A percentile compares a stretch with the other conserved stretches of the same genome.
phyloP scores from a whole-genome alignment of 805 yeast species.

The Suhomyces emberorum region DNA sequence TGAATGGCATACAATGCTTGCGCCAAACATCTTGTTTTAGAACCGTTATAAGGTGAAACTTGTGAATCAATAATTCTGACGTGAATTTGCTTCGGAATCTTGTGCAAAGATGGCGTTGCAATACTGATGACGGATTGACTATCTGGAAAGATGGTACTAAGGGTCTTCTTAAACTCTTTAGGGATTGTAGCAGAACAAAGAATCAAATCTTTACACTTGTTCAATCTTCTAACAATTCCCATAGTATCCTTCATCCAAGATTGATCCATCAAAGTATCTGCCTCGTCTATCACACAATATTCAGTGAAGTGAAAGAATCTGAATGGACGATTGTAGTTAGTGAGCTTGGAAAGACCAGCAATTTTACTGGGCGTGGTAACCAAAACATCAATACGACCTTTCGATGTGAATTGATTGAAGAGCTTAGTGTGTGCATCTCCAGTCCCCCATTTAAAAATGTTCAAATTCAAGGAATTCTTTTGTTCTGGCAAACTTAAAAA shows the following conservation, averaged over 20 bases:
- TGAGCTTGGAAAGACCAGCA: conserved; percentile 35
- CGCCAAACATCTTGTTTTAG: conserved; percentile 78
- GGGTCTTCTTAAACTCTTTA: conserved; percentile 60
- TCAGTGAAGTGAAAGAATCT: conserved; percentile 44
- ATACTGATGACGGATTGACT: conserved; percentile 51
- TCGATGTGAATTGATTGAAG: conserved; percentile 39
- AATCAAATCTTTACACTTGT: conserved; percentile 57
- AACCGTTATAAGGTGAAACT: conserved; percentile 76
- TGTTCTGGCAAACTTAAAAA: conserved; percentile 25
- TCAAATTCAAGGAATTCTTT: conserved; percentile 34
- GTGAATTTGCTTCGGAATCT: conserved; percentile 72
- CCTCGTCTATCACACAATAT: conserved; percentile 83
- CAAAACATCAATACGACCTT: conserved; percentile 65
- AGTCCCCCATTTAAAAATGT: conserved; percentile 59
- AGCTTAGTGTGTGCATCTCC: conserved; percentile 54
- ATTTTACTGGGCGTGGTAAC: conserved; percentile 85
- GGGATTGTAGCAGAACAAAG: conserved; percentile 93
- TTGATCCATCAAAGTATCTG: conserved; percentile 85
- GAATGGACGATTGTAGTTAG: conserved; percentile 29
- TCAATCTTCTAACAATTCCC: conserved; percentile 48
- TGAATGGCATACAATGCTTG: conserved; percentile 85
- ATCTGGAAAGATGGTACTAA: conserved; percentile 59
- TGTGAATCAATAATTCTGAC: conserved; percentile 75
- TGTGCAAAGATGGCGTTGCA: conserved; percentile 79
- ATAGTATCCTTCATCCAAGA: conserved; percentile 69